Conservation (phyloP, 768 basidiomycete genomes). For the Plicaturopsis crispa region DNA sequence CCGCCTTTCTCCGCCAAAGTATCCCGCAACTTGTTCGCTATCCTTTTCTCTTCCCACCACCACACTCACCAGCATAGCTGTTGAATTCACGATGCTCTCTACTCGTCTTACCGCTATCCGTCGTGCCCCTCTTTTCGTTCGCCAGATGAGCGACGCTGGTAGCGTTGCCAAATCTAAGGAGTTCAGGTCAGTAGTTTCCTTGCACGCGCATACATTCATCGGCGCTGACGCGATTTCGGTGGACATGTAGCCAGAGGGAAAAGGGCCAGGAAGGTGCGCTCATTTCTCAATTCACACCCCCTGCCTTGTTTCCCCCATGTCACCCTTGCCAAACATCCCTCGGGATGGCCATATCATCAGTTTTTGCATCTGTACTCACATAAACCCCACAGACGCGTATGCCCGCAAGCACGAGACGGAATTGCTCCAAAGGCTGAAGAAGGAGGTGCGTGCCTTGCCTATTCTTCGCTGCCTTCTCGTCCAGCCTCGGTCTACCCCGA, state of each 20-base stretch:
- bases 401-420: slow-evolving; percentile 49
- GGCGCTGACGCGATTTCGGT: slow-evolving; percentile 1
- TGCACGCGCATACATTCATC: slow-evolving; percentile 7
- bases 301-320: no score
- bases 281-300: slow-evolving; percentile 12
- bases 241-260: slow-evolving; percentile 57
- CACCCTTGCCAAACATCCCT: no score
- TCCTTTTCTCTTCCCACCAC: slow-evolving; percentile 8
- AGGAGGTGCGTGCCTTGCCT: slow-evolving; percentile 31
- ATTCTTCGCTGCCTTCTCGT: no score
- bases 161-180: slow-evolving; percentile 54
- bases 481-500: no score
- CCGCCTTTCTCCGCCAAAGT: slow-evolving; percentile 18
- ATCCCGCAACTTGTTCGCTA: neutral
- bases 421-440: slow-evolving; percentile 51
- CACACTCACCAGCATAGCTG: slow-evolving; percentile 12
- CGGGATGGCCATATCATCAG: neutral
- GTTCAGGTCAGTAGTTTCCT: slow-evolving; percentile 41
- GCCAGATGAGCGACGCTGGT: slow-evolving; percentile 34
- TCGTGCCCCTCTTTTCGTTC: slow-evolving; percentile 30
- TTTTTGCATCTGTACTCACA: slow-evolving; percentile 4
- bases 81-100: slow-evolving; percentile 33
- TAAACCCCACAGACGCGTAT: slow-evolving; percentile 46
- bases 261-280: slow-evolving; percentile 56
- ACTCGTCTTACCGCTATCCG: slow-evolving; percentile 29